These are phyloP conservation scores for Penicillium capsulatum DNA, from an alignment of 2,329 filamentous ascomycete species.

Conservation along the genomic window DNA sequence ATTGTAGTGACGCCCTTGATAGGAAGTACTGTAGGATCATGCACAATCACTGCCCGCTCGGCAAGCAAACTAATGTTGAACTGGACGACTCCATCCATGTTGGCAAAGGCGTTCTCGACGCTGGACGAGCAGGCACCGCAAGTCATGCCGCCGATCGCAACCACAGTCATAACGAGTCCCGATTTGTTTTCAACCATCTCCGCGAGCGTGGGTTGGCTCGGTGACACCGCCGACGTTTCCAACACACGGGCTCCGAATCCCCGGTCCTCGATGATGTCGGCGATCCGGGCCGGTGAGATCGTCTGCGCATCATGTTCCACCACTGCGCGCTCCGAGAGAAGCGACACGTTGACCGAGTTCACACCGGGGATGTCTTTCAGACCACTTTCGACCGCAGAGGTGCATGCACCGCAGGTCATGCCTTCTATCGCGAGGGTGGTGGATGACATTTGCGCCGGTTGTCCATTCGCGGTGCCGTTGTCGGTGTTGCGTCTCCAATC, in stretches of 20 bases:
- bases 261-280: constrained; percentile 60
- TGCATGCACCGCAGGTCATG: constrained; percentile 90
- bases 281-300: constrained; percentile 52
- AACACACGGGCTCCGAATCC: constrained; percentile 78
- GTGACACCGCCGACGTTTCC: constrained; percentile 56
- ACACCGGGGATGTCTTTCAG: constrained; percentile 72
- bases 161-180: constrained; percentile 64
- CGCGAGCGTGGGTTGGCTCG: constrained; percentile 31
- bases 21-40: constrained; percentile 68
- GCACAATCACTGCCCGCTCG: constrained; percentile 82
- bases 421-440: constrained; percentile 77
- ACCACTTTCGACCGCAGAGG: constrained; percentile 75
- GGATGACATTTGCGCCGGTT: constrained; percentile 46
- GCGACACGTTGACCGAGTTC: constrained; percentile 72
- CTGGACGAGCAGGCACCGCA: constrained; percentile 95
- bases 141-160: constrained; percentile 94
- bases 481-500: constrained; percentile 42
- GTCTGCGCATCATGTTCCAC: constrained; percentile 68
- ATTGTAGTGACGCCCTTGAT: constrained; percentile 72
- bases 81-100: constrained; percentile 70
- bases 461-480: constrained; percentile 27
- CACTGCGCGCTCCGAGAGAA: constrained; percentile 79
- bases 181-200: constrained; percentile 32
- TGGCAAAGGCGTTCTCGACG: constrained; percentile 75
- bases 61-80: constrained; percentile 95